These are phyloP conservation scores for Elongisporangium prolatum DNA, from an alignment of 352 stramenopile genomes.

Conservation along the genomic window DNA sequence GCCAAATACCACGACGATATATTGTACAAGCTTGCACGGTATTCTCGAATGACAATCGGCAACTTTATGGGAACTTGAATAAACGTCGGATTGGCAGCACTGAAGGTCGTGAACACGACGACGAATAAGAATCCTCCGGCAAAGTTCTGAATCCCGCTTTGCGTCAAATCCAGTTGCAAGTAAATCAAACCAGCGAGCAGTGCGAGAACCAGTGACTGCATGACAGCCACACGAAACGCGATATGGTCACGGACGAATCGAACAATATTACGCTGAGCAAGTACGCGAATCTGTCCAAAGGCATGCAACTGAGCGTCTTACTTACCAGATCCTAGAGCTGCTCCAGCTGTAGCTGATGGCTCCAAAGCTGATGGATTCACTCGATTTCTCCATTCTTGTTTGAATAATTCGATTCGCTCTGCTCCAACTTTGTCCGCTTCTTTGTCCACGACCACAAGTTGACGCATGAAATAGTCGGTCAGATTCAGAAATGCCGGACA, in stretches of 20 bases:
- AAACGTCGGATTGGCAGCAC: constrained; percentile 23
- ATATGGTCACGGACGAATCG: constrained; percentile 29
- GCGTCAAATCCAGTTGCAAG: constrained; percentile 30
- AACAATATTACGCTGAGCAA: constrained; percentile 37
- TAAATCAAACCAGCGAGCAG: constrained; percentile 43
- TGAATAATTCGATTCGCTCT: constrained; percentile 24
- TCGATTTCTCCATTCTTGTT: constrained; percentile 26
- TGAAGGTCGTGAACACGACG: constrained; percentile 33
- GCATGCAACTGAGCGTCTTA: constrained; percentile 15
- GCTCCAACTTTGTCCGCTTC: constrained; percentile 20
- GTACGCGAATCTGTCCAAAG: constrained; percentile 27
- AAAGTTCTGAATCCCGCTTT: constrained; percentile 42
- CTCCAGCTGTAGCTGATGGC: constrained; percentile 1
- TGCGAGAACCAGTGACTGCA: constrained; percentile 30
- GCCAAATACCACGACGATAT: constrained; percentile 38
- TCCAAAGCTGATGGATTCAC: constrained; percentile 15
- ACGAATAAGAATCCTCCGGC: constrained; percentile 43
- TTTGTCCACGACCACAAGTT: constrained; percentile 44
- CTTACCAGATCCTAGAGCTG: neutral
- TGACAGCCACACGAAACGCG: constrained; percentile 18
- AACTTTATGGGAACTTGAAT: constrained; percentile 34
- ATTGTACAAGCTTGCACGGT: constrained; percentile 28
- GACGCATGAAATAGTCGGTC: constrained; percentile 60
- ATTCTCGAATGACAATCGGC: constrained; percentile 37
- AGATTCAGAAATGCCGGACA: constrained; percentile 60